Conservation (phyloP, 1,139 yeast genomes). For the Scheffersomyces lignicola region DNA sequence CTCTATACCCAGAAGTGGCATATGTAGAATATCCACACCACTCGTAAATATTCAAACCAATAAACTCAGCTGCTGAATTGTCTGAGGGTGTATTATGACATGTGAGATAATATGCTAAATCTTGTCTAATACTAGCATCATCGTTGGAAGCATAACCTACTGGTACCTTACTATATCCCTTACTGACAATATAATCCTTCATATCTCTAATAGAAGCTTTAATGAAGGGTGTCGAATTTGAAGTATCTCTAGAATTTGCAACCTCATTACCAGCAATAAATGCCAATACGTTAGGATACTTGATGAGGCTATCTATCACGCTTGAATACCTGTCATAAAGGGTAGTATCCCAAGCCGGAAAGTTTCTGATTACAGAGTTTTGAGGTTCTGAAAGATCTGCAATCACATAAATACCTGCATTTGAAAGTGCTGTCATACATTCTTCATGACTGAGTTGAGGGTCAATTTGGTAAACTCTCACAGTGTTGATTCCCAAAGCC, state of each 20-base stretch:
- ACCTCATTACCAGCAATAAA: slow-evolving; percentile 67
- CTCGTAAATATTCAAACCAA: slow-evolving; percentile 63
- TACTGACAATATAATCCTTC: slow-evolving; percentile 45
- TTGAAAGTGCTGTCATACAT: slow-evolving; percentile 54
- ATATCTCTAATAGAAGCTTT: slow-evolving; percentile 62
- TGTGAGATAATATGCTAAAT: slow-evolving; percentile 48
- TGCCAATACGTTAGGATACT: slow-evolving; percentile 52
- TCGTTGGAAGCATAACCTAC: slow-evolving; percentile 66
- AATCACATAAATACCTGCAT: slow-evolving; percentile 56
- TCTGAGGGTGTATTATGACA: slow-evolving; percentile 30
- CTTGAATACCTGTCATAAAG: slow-evolving; percentile 37
- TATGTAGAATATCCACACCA: slow-evolving; percentile 68
- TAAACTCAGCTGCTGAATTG: slow-evolving; percentile 44
- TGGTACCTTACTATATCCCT: slow-evolving; percentile 50
- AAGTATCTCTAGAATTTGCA: slow-evolving; percentile 47
- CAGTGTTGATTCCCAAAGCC: slow-evolving; percentile 51
- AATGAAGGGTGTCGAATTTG: slow-evolving; percentile 59
- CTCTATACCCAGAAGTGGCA: slow-evolving; percentile 56
- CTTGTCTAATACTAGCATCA: slow-evolving; percentile 50
- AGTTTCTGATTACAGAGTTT: slow-evolving; percentile 46
- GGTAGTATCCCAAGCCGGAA: slow-evolving; percentile 49
- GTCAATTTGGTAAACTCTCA: slow-evolving; percentile 57
- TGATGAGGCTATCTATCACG: slow-evolving; percentile 52
- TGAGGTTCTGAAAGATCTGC: slow-evolving; percentile 58
- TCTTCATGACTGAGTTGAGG: slow-evolving; percentile 50